Base-by-base conservation (phyloP, 345 rosid genomes). In the Euphorbia peplus region DNA sequence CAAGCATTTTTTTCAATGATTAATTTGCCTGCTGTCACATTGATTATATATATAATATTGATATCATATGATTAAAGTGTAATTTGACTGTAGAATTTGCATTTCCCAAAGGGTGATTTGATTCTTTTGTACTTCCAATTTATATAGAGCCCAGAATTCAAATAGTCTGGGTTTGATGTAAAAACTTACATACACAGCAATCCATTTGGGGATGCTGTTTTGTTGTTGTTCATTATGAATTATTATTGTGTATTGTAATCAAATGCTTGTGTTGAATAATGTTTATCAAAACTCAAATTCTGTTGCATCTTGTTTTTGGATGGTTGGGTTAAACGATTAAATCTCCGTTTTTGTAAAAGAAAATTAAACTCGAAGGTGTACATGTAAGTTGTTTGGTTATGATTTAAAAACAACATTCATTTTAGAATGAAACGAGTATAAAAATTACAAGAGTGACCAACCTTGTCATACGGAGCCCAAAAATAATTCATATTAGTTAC, bases 71-170 rank as follows among this genome's bases (percentile, higher is more conserved):
- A 50, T 5, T 9, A 51, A 8, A 39, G 42, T 39, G 42, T 2
- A 22, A 65, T 72, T 32, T 18, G n/a, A 21, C 19, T n/a, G 5
- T 22, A 35, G 48, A 48, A 57, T 57, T 58, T 64, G 39, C 21
- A 50, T 60, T 18, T 4, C 16, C 39, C 48, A 44, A 12, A 28
- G 47, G 63, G n/a, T n/a, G n/a, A n/a, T n/a, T n/a, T 39, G 41
- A 54, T 74, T 74, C 66, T 68, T 39, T 39, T 32, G 6, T 32
- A 53, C n/a, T 48, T 54, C 41, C 58, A 62, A 53, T 66, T 46
- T 53, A 12, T n/a, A n/a, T 47, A 55, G 9, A 54, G 11, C 68
- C 56, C 64, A 44, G 62, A 41, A 3, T 2, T 48, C 13, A 59
- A 22, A 3, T 21, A 14, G 19, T 39, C 11, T 18, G 18, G 66